These are phyloP conservation scores for Metschnikowia drakensbergensis DNA, from an alignment of 805 yeast genomes.

Conservation along the genomic window DNA sequence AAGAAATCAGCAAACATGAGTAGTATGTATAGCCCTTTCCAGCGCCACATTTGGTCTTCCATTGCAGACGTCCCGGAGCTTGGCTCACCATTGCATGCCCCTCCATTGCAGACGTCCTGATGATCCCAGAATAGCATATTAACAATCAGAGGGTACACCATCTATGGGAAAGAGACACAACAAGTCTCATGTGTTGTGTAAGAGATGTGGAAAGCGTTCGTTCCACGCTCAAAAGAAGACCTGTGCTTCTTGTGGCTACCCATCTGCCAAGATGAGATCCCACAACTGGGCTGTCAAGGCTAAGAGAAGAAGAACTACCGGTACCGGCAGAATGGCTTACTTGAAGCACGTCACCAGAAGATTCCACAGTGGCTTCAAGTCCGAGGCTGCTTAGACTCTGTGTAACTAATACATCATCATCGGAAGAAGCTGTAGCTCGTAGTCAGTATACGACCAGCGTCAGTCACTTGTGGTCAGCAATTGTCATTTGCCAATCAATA, in stretches of 20 bases:
- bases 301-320: slow-evolving; percentile 99
- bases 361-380: slow-evolving; percentile 97
- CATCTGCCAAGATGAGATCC: slow-evolving; percentile 98
- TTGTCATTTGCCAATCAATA: too few relatives aligned
- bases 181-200: slow-evolving; percentile 99
- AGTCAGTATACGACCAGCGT: too few relatives aligned
- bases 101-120: too few relatives aligned
- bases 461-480: too few relatives aligned
- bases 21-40: slow-evolving; percentile 53
- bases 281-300: slow-evolving; percentile 99
- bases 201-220: slow-evolving; percentile 98
- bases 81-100: not conserved
- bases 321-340: slow-evolving; percentile 99
- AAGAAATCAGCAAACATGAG: slow-evolving; percentile 53
- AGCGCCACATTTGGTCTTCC: too few relatives aligned
- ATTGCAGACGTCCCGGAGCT: too few relatives aligned
- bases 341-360: slow-evolving; percentile 95
- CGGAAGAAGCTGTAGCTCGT: not conserved
- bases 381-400: slow-evolving; percentile 52
- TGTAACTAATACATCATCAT: slow-evolving; percentile 18
- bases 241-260: slow-evolving; percentile 98
- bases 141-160: slow-evolving; percentile 90
- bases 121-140: slow-evolving; percentile 14
- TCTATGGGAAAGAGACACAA: slow-evolving; percentile 99
- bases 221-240: slow-evolving; percentile 99